Conservation (phyloP, 1,139 yeast species). For the Citeromyces hawaiiensis region DNA sequence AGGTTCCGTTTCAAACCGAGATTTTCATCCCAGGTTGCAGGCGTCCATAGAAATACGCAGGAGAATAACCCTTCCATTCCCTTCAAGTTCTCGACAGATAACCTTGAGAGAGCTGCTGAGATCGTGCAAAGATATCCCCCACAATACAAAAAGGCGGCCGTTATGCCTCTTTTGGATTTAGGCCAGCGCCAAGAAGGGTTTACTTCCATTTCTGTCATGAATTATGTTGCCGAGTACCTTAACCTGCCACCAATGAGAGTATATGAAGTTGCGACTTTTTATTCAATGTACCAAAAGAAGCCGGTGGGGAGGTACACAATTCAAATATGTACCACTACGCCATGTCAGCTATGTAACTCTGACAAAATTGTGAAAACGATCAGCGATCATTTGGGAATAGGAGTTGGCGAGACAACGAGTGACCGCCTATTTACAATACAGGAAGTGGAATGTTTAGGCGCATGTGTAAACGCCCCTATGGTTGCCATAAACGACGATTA, state of each 20-base stretch:
- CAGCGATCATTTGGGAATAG: conserved; percentile 42
- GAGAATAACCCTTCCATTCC: conserved; percentile 57
- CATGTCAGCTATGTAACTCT: conserved; percentile 78
- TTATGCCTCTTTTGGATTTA: conserved; percentile 76
- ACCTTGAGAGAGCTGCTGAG: conserved; percentile 55
- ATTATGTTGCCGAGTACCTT: conserved; percentile 75
- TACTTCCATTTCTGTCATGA: conserved; percentile 84
- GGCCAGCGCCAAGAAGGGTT: conserved; percentile 87
- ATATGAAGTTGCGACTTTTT: conserved; percentile 86
- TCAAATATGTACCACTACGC: conserved; percentile 85
- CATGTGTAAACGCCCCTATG: conserved; percentile 90
- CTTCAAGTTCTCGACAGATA: conserved; percentile 65
- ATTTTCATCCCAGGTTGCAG: conserved; percentile 13
- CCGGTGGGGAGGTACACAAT: conserved; percentile 82
- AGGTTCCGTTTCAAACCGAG: no score
- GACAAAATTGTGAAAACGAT: conserved; percentile 68
- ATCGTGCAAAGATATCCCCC: conserved; percentile 73
- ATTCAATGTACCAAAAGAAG: conserved; percentile 82
- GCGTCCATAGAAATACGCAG: conserved; percentile 60
- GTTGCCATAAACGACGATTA: conserved; percentile 74
- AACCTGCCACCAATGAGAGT: conserved; percentile 96
- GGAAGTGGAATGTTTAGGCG: conserved; percentile 88
- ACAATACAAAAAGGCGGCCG: conserved; percentile 80
- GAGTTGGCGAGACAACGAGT: conserved; percentile 69
- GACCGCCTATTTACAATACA: conserved; percentile 73